A percentile compares a stretch with the other conserved stretches of the same genome.
phyloP scores from a whole-genome alignment of 2,329 filamentous ascomycete genomes.

The Botrytis medusae region DNA sequence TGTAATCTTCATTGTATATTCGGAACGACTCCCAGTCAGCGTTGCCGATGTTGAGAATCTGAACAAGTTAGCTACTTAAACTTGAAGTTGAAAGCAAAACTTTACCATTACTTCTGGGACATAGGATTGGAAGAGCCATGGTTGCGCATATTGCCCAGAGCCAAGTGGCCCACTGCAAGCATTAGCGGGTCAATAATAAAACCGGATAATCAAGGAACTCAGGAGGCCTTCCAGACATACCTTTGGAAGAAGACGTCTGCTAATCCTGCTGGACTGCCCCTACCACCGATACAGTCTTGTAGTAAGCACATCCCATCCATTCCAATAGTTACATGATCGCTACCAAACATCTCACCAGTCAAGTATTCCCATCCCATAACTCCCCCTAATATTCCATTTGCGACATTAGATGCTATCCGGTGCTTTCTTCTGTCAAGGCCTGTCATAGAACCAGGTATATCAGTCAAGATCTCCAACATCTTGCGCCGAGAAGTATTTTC shows the following conservation, averaged over 20 bases:
- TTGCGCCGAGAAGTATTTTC: constrained; percentile 22
- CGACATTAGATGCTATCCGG: constrained; percentile 18
- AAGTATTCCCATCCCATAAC: constrained; percentile 42
- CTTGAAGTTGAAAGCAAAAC: not conserved
- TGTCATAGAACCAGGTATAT: constrained; percentile 34
- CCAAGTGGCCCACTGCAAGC: constrained; percentile 33
- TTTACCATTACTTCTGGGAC: constrained; percentile 41
- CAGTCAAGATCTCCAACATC: constrained; percentile 40
- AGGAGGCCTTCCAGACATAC: constrained; percentile 31
- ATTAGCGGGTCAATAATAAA: not conserved
- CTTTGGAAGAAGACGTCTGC: constrained; percentile 37
- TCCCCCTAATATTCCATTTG: constrained; percentile 29
- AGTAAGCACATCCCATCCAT: constrained; percentile 42
- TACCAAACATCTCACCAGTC: constrained; percentile 42
- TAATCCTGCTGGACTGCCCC: constrained; percentile 34
- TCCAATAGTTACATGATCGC: constrained; percentile 39
- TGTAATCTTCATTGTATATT: constrained; percentile 36
- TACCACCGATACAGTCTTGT: constrained; percentile 40
- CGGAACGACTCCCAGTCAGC: constrained; percentile 40
- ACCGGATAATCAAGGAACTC: not conserved
- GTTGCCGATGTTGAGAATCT: constrained; percentile 41
- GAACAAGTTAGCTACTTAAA: not conserved
- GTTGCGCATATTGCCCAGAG: constrained; percentile 38
- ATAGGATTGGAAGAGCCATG: constrained; percentile 42
- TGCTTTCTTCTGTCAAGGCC: constrained; percentile 23